These are phyloP conservation scores for Gracilaria domingensis DNA, from an alignment of 23 red algal genomes.

Conservation along the genomic window DNA sequence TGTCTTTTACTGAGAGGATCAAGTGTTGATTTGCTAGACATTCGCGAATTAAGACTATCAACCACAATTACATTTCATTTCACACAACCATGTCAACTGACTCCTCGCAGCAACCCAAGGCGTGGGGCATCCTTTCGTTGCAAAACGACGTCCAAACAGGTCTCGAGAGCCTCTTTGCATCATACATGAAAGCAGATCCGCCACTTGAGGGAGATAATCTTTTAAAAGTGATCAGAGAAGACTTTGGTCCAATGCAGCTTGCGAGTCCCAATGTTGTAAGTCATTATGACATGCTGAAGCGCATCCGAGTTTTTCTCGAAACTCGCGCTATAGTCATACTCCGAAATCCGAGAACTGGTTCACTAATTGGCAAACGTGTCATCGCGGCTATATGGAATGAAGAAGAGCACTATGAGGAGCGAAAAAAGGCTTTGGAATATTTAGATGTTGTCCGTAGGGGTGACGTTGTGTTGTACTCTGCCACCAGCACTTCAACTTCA, in stretches of 20 bases:
- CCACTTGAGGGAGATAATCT: neutral
- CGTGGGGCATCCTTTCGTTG: neutral
- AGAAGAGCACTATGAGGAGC: neutral
- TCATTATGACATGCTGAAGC: neutral
- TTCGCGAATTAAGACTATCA: too few relatives aligned
- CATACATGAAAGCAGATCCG: conserved; percentile 3
- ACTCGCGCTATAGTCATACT: neutral
- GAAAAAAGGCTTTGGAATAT: conserved; percentile 12
- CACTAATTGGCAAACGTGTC: conserved; percentile 7
- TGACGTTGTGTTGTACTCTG: neutral
- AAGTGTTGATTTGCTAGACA: too few relatives aligned
- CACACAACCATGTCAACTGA: too few relatives aligned
- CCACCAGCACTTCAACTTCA: too few relatives aligned
- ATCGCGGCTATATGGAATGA: conserved; percentile 6
- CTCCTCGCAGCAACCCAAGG: too few relatives aligned
- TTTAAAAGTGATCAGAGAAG: neutral
- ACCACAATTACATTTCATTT: too few relatives aligned
- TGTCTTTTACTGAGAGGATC: too few relatives aligned
- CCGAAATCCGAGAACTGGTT: neutral
- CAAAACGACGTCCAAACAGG: conserved; percentile 1
- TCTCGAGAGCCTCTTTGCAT: neutral
- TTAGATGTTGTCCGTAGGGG: conserved; percentile 12
- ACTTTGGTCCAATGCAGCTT: conserved; percentile 13
- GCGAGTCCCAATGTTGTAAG: neutral
- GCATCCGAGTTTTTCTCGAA: neutral